Conservation (phyloP, 2,329 filamentous ascomycete species). For the Cytospora schulzeri region DNA sequence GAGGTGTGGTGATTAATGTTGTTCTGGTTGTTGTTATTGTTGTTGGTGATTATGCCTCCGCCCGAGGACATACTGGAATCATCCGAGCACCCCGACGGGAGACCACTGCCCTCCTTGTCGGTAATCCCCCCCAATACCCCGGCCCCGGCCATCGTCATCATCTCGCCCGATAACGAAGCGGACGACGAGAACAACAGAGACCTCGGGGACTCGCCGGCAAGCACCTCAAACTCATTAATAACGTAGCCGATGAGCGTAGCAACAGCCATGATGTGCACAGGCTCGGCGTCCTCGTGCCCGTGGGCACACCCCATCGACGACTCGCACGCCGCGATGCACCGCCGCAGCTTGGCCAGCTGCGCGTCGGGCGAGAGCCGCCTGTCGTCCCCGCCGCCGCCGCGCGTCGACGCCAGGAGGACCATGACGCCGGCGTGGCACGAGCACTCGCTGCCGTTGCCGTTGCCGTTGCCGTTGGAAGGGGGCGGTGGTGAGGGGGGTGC, state of each 20-base stretch:
- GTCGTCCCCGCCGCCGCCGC: background rate
- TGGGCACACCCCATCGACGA: constrained; percentile 9
- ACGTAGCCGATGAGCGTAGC: constrained; percentile 12
- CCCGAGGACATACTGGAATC: too few relatives aligned
- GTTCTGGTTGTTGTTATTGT: background rate
- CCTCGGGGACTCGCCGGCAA: background rate
- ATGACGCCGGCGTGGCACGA: constrained; percentile 11
- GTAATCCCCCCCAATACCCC: too few relatives aligned
- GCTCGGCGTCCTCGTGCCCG: constrained; percentile 4
- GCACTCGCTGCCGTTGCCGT: background rate
- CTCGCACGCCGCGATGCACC: constrained; percentile 6
- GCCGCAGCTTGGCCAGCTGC: constrained; percentile 14
- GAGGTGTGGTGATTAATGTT: background rate
- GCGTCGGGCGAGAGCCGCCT: constrained; percentile 4
- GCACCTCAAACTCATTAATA: constrained; percentile 15
- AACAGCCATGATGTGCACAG: constrained; percentile 15
- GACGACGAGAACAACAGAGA: background rate
- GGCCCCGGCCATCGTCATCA: too few relatives aligned
- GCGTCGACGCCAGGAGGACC: background rate
- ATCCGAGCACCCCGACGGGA: too few relatives aligned
- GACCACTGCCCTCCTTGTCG: too few relatives aligned
- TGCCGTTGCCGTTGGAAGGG: background rate
- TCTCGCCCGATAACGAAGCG: too few relatives aligned
- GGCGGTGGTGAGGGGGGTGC: constrained; percentile 1
- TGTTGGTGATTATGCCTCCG: background rate